A percentile compares a stretch with the other conserved stretches of the same genome.
These are phyloP conservation scores for Heracleum sosnowskyi DNA, from an alignment of 129 eudicot genomes.

Conservation along the genomic window DNA sequence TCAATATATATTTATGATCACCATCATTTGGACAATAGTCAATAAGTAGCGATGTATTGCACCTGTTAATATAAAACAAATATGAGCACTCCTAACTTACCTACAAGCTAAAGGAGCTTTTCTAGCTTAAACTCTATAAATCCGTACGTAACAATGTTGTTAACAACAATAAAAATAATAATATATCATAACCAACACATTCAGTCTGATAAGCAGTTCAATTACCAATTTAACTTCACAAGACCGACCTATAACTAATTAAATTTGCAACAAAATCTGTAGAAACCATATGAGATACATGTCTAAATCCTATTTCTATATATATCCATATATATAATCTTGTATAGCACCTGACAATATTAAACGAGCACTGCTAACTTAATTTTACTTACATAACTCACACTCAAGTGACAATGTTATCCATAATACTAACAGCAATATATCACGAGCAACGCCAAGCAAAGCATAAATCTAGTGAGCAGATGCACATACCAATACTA, in stretches of 20 bases:
- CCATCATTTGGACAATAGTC: slow-evolving; percentile 58
- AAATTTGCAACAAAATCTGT: not conserved
- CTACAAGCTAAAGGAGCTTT: slow-evolving; percentile 12
- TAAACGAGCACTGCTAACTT: not conserved
- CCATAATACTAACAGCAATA: not conserved
- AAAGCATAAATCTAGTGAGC: too few species aligned
- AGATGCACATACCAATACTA: too few species aligned
- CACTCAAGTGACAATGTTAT: not conserved
- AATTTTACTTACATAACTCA: too few species aligned
- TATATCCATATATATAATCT: not conserved
- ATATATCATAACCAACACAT: not conserved
- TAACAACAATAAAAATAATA: not conserved
- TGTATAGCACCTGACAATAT: not conserved
- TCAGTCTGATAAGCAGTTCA: not conserved
- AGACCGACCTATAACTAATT: not conserved
- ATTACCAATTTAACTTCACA: not conserved
- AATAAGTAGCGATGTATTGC: slow-evolving; percentile 92
- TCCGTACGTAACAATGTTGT: not conserved
- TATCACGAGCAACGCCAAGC: too few species aligned
- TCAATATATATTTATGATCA: slow-evolving; percentile 79
- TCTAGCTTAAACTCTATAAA: not conserved
- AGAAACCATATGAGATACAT: not conserved
- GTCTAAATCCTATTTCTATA: not conserved
- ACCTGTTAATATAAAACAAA: slow-evolving; percentile 45
- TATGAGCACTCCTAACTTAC: slow-evolving; percentile 9